Evolutionary conservation across 495 filamentous ascomycete genomes (phyloP), one percentile per base, ranked within the genome.

Genomic region (Terfezia boudieri): DNA sequence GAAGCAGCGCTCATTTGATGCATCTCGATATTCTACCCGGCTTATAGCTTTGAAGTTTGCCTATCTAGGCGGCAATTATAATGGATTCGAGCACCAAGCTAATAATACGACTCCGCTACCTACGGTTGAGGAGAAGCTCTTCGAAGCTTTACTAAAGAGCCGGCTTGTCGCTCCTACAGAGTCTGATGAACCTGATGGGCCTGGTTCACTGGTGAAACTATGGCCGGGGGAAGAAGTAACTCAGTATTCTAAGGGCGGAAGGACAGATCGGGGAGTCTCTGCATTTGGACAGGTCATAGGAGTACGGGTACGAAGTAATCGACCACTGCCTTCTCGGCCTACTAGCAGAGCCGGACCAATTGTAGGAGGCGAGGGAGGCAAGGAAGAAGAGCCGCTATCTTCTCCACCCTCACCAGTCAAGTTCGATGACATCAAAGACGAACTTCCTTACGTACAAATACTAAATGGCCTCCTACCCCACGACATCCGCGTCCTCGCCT

Each of bases 231-330:
- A 84, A 74, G 76, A 83, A 36, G 79, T 79, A 0, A 84, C 74
- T 62, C 81, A 92, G 50, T 98, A 95, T 67, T 84, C 83, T 1
- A 98, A 96, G 65, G 93, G 89, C 61, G 90, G 90, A 1, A 72
- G 90, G 53, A 98, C 90, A 14, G 90, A 98, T 64, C 74, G 75
- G 54, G 90, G 90, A 22, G 90, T 98, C 35, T 94, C 86, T 69
- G 86, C 90, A 7, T 98, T 96, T 71, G 92, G 90, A 5, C 90
- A 98, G 70, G 90, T 98, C 53, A 78, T 96, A 66, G 79, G 76
- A 7, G 67, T 96, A 41, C 70, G 81, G 51, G 77, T 98, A 22
- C 76, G 90, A 60, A 93, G 85, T 68, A 80, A 80, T 53, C 69
- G 78, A 54, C 85, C 84, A 8, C 51, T 74, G 38, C 62, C 65